A percentile compares a stretch with the other conserved stretches of the same genome.
Evolutionary conservation across 1,284 basidiomycete genomes (phyloP).

Genomic region (Mycosarcoma mackinlayi): DNA sequence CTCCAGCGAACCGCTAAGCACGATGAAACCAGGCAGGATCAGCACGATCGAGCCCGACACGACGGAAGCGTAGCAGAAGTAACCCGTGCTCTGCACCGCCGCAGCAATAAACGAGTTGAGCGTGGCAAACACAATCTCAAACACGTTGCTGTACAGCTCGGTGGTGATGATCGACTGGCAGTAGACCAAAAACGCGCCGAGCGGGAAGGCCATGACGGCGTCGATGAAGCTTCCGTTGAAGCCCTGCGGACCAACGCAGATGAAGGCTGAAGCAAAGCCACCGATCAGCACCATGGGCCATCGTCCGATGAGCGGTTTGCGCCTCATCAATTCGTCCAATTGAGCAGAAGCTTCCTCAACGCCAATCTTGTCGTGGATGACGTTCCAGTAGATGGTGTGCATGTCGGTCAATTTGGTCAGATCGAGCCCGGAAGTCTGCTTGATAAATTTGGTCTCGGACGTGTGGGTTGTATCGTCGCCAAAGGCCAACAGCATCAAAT

Average conservation of each 20-base stretch:
- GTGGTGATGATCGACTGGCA: slow-evolving; percentile 66
- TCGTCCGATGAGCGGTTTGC: slow-evolving; percentile 66
- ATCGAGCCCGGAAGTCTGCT: slow-evolving; percentile 63
- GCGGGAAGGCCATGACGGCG: slow-evolving; percentile 78
- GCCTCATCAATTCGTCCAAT: slow-evolving; percentile 81
- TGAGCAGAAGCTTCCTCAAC: slow-evolving; percentile 81
- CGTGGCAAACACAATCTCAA: slow-evolving; percentile 86
- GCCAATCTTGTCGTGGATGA: slow-evolving; percentile 85
- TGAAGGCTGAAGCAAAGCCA: slow-evolving; percentile 82
- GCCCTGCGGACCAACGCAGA: slow-evolving; percentile 71
- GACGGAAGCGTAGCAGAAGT: slow-evolving; percentile 86
- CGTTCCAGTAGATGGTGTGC: slow-evolving; percentile 84
- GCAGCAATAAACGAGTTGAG: slow-evolving; percentile 80
- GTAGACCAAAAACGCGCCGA: slow-evolving; percentile 78
- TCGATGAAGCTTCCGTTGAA: slow-evolving; percentile 82
- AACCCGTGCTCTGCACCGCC: slow-evolving; percentile 59
- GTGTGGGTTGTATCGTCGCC: slow-evolving; percentile 86
- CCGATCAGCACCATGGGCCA: slow-evolving; percentile 78
- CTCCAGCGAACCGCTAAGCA: slow-evolving; percentile 77
- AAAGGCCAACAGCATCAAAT: slow-evolving; percentile 73
- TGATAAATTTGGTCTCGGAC: slow-evolving; percentile 78
- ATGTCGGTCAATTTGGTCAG: slow-evolving; percentile 73
- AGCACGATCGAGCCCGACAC: slow-evolving; percentile 85
- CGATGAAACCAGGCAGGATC: slow-evolving; percentile 79
- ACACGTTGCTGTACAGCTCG: slow-evolving; percentile 85